Evolutionary conservation across 805 yeast species (phyloP).

Genomic region (Ogataea wickerhamii): DNA sequence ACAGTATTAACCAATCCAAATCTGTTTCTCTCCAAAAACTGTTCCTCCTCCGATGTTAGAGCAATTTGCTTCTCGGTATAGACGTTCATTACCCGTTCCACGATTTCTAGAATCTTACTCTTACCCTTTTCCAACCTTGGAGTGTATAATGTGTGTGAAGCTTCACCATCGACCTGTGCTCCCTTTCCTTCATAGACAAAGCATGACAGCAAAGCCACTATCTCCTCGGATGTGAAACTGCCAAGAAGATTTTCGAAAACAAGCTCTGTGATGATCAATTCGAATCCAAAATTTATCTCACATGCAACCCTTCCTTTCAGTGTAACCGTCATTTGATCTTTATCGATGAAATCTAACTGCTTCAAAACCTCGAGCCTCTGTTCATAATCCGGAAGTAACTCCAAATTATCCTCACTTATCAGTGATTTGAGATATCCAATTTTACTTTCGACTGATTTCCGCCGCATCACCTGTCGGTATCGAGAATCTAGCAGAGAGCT

Average conservation of each 20-base stretch:
- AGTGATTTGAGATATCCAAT: constrained; percentile 56
- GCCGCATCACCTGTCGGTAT: constrained; percentile 38
- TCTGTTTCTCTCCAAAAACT: constrained; percentile 76
- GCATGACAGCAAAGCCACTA: constrained; percentile 88
- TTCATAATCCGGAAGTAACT: constrained; percentile 88
- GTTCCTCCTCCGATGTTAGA: constrained; percentile 79
- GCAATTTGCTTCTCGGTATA: constrained; percentile 67
- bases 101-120: constrained; percentile 64
- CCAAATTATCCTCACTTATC: constrained; percentile 84
- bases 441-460: constrained; percentile 42
- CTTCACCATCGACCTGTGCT: constrained; percentile 57
- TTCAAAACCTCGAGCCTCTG: constrained; percentile 78
- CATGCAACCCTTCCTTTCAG: constrained; percentile 92
- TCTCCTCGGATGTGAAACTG: constrained; percentile 92
- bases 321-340: constrained; percentile 61
- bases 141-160: constrained; percentile 41
- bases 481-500: constrained; percentile 13
- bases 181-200: constrained; percentile 89
- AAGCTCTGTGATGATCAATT: constrained; percentile 81
- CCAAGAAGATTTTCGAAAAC: constrained; percentile 88
- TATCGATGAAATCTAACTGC: constrained; percentile 78
- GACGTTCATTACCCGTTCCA: constrained; percentile 55
- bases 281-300: constrained; percentile 90
- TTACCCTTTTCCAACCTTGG: constrained; percentile 78
- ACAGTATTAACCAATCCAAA: constrained; percentile 92